Percentiles rank a stretch among this genome's conserved stretches.
Evolutionary conservation across 176 grass and related monocot species (phyloP).

Genomic region (Bothriochloa decipiens): DNA sequence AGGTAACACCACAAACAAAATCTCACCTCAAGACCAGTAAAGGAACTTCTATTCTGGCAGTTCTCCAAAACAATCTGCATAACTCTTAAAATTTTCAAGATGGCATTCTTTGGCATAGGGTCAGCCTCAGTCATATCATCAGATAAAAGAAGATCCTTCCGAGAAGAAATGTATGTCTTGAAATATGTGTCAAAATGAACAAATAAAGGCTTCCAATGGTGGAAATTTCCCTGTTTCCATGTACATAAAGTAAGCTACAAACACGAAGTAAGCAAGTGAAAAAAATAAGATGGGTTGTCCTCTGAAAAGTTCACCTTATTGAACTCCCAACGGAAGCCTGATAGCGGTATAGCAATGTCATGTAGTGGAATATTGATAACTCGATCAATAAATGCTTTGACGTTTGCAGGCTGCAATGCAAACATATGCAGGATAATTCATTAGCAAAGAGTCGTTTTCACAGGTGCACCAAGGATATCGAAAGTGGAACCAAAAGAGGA

Average conservation of each 20-base stretch:
- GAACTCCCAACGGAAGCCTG: slow-evolving; percentile 91
- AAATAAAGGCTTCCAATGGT: slow-evolving; percentile 98
- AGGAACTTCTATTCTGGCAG: slow-evolving; percentile 89
- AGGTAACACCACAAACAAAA: slow-evolving; percentile 21
- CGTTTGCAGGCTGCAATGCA: slow-evolving; percentile 92
- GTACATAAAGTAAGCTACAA: slow-evolving; percentile 31
- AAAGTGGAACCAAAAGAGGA: slow-evolving; percentile 9
- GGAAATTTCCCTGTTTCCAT: slow-evolving; percentile 85
- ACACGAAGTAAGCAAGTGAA: slow-evolving; percentile 1
- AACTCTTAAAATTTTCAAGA: slow-evolving; percentile 93
- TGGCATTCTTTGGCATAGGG: slow-evolving; percentile 80
- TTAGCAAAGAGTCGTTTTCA: slow-evolving; percentile 34
- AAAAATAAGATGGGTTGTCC: slow-evolving; percentile 1
- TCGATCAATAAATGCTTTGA: slow-evolving; percentile 97
- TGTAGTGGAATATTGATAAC: slow-evolving; percentile 93
- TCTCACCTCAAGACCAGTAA: slow-evolving; percentile 87
- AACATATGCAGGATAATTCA: slow-evolving; percentile 37
- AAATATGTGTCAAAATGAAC: slow-evolving; percentile 94
- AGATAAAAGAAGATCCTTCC: slow-evolving; percentile 91
- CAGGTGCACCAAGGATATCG: not conserved
- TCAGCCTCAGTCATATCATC: slow-evolving; percentile 77
- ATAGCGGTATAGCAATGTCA: slow-evolving; percentile 98
- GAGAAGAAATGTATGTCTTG: slow-evolving; percentile 85
- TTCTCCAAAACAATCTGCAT: slow-evolving; percentile 97
- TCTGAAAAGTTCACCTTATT: slow-evolving; percentile 70